Evolutionary conservation across 2,329 filamentous ascomycete genomes (phyloP), one percentile per base, ranked within the genome.

Genomic region (Aspergillus tamarii): DNA sequence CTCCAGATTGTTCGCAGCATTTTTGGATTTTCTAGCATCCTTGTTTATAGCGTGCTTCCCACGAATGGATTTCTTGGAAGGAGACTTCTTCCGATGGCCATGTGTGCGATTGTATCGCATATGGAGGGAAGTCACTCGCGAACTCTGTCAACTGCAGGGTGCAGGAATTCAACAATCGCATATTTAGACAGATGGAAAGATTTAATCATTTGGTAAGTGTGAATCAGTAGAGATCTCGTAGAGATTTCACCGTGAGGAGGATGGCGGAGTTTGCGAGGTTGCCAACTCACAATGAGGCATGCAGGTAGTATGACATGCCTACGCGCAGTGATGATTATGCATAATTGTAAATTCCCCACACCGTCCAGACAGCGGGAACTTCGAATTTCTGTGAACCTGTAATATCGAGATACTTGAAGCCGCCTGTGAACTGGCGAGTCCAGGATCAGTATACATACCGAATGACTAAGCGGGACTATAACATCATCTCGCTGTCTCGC

Each of bases 1-100:
- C 3, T 58, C 39, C n/a, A 62, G 50, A 1, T 46, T 52, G 16
- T 23, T 21, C 16, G 54, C 67, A 68, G 45, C 41, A 60, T 10
- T 32, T 21, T 1, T n/a, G 14, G 19, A 68, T 55, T 34, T 70
- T 69, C 14, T 32, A 6, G 32, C 21, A 53, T 11, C 50, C 50
- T 16, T 3, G 30, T 19, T 11, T 53, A 11, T 36, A 16, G n/a
- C 19, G 30, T 53, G 36, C 34, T 5, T 19, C 32, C 10, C 5
- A 11, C 4, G 28, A n/a, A 10, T 48, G 59, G 6, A 56, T 23
- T 8, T 56, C 39, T 16, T 54, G n/a, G 19, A 53, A 34, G 21
- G 34, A 12, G n/a, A 60, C 39, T 30, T 61, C 59, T 16, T 56
- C 19, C 4, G 16, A 12, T 6, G 48, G 28, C 59, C 59, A 61